These are phyloP conservation scores for Leccinum disarticulatum DNA, from an alignment of 768 basidiomycete genomes.

Conservation along the genomic window DNA sequence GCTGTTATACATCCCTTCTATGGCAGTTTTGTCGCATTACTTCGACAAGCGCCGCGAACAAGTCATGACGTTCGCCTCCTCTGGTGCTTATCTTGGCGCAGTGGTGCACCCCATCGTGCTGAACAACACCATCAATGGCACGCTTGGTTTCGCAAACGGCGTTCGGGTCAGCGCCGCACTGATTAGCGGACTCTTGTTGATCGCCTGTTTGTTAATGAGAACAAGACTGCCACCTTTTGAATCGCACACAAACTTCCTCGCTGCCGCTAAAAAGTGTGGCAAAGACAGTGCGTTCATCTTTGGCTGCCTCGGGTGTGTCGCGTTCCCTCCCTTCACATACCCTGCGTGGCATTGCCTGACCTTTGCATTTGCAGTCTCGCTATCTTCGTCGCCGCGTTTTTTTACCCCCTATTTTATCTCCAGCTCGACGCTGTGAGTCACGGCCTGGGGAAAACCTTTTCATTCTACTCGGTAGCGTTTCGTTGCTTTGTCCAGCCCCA, in stretches of 20 bases:
- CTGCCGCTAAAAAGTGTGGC: conserved; percentile 21
- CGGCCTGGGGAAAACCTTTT: conserved; percentile 44
- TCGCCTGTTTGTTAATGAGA: conserved; percentile 42
- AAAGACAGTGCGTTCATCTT: conserved; percentile 28
- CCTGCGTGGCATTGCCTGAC: background rate
- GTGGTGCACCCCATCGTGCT: conserved; percentile 63
- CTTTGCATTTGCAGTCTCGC: conserved; percentile 15
- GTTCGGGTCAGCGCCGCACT: conserved; percentile 44
- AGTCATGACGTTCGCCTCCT: conserved; percentile 55
- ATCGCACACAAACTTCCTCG: conserved; percentile 20
- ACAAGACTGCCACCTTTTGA: conserved; percentile 40
- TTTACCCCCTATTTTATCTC: conserved; percentile 59
- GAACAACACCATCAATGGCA: conserved; percentile 45
- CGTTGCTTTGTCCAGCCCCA: background rate
- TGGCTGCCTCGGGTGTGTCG: conserved; percentile 15
- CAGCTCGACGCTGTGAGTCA: conserved; percentile 54
- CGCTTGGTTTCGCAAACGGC: conserved; percentile 45
- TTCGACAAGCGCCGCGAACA: conserved; percentile 48
- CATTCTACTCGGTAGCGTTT: conserved; percentile 55
- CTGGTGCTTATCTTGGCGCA: conserved; percentile 59
- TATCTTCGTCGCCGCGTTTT: conserved; percentile 43
- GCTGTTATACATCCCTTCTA: conserved; percentile 45
- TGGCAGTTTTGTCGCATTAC: conserved; percentile 52
- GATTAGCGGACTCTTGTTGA: conserved; percentile 36
- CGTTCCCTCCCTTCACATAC: background rate